Percentiles rank a stretch among this genome's conserved stretches.
Conservation (phyloP, 2,329 filamentous ascomycete genomes). For the Diaporthe vexans region DNA sequence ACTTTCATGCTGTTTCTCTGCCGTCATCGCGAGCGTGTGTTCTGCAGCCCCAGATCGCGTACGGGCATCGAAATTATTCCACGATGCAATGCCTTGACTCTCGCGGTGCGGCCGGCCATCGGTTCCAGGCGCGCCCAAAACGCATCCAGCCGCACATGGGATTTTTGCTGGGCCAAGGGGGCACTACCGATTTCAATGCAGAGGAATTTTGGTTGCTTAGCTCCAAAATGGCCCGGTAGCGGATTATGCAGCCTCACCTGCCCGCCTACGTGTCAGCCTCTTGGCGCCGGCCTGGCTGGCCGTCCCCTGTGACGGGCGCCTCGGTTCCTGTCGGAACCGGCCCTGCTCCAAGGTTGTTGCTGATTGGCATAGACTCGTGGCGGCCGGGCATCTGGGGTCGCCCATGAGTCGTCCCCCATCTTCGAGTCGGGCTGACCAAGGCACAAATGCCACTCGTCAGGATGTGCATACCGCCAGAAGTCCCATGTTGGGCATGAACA, state of each 20-base stretch:
- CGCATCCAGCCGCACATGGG: slow-evolving; percentile 30
- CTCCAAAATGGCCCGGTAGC: slow-evolving; percentile 17
- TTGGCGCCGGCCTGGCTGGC: slow-evolving; percentile 20
- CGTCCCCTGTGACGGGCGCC: slow-evolving; percentile 6
- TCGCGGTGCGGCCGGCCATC: neutral
- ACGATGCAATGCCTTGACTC: slow-evolving; percentile 24
- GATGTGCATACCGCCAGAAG: slow-evolving; percentile 7
- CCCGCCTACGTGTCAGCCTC: slow-evolving; percentile 22
- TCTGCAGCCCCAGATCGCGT: slow-evolving; percentile 14
- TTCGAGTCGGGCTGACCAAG: slow-evolving; percentile 1
- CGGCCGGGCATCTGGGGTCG: neutral
- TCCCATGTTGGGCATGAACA: slow-evolving; percentile 15
- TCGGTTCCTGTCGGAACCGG: slow-evolving; percentile 8
- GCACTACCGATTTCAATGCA: slow-evolving; percentile 23
- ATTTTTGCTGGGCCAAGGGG: slow-evolving; percentile 27
- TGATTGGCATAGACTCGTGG: slow-evolving; percentile 24
- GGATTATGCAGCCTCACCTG: slow-evolving; percentile 31
- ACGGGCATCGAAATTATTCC: neutral
- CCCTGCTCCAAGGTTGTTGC: slow-evolving; percentile 24
- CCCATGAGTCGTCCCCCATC: neutral
- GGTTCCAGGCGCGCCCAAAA: slow-evolving; percentile 7
- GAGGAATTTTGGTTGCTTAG: slow-evolving; percentile 5
- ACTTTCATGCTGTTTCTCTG: slow-evolving; percentile 24
- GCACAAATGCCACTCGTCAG: neutral
- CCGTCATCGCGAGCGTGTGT: slow-evolving; percentile 12